phyloP scores from a whole-genome alignment of 2,329 filamentous ascomycete species.

The Exophiala dermatitidis region DNA sequence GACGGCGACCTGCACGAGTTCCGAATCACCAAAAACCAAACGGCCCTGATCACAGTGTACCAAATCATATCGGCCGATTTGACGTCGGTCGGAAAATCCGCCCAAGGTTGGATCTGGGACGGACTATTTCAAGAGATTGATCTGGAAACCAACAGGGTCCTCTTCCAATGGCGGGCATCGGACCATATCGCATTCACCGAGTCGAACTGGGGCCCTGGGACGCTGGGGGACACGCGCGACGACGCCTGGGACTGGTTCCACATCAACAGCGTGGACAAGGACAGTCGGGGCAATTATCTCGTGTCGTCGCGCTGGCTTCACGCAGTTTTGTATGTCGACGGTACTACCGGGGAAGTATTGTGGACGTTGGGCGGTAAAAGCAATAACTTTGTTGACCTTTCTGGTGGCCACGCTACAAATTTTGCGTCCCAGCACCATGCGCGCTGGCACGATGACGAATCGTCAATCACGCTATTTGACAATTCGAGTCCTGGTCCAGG shows the following conservation, averaged over 20 bases:
- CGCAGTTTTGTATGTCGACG: conserved; percentile 39
- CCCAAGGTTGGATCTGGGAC: conserved; percentile 35
- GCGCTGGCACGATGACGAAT: conserved; percentile 33
- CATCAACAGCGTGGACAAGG: conserved; percentile 49
- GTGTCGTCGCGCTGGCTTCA: conserved; percentile 39
- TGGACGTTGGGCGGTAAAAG: conserved; percentile 47
- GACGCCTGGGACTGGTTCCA: conserved; percentile 49
- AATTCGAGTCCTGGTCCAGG: conserved; percentile 28
- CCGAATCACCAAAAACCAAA: conserved; percentile 6
- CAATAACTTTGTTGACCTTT: conserved; percentile 39
- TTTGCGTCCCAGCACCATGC: conserved; percentile 50
- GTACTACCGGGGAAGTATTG: conserved; percentile 39
- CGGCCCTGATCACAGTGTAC: conserved; percentile 15
- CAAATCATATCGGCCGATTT: conserved; percentile 7
- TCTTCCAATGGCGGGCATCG: conserved; percentile 44
- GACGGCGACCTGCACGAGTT: conserved; percentile 19
- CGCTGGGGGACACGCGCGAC: background rate
- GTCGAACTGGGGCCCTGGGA: background rate
- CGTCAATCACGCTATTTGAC: conserved; percentile 34
- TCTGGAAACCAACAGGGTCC: conserved; percentile 36
- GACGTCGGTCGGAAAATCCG: background rate
- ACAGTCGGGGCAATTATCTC: conserved; percentile 38
- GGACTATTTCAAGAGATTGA: conserved; percentile 42
- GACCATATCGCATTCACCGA: conserved; percentile 33
- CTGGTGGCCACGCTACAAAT: conserved; percentile 39